Conservation (phyloP, 441 rosid genomes). For the Gossypium schwendimanii region DNA sequence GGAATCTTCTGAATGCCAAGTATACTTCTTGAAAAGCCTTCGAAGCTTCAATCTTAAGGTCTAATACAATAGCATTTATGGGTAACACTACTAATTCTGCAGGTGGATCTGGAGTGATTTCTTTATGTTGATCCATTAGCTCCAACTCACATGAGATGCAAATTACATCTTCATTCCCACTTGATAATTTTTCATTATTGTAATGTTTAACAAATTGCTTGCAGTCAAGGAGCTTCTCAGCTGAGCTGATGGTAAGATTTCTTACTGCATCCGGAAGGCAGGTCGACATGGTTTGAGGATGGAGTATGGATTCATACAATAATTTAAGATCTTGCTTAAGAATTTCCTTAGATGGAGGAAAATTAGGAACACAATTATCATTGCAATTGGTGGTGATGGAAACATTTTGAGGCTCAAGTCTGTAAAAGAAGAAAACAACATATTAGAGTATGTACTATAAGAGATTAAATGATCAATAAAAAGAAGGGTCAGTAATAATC, state of each 20-base stretch:
- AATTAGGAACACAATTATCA: conserved; percentile 17
- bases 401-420: conserved; percentile 41
- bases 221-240: conserved; percentile 58
- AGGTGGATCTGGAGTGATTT: conserved; percentile 27
- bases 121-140: conserved; percentile 31
- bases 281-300: conserved; percentile 31
- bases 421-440: conserved; percentile 20
- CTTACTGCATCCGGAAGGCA: conserved; percentile 26
- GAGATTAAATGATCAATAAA: neutral
- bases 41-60: conserved; percentile 45
- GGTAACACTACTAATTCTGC: conserved; percentile 39
- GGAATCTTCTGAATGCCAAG: conserved; percentile 45
- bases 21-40: conserved; percentile 57
- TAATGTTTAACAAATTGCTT: conserved; percentile 61
- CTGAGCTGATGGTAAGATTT: conserved; percentile 29
- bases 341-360: conserved; percentile 45
- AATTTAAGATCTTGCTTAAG: conserved; percentile 42
- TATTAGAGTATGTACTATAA: neutral
- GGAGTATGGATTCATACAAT: conserved; percentile 39
- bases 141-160: conserved; percentile 40
- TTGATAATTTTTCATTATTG: conserved; percentile 21
- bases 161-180: conserved; percentile 14
- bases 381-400: neutral
- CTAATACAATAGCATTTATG: conserved; percentile 39
- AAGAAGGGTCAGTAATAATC: neutral